A percentile compares a stretch with the other conserved stretches of the same genome.
Evolutionary conservation across 75 land plant species (phyloP).

Genomic region (Adiantum capillusveneris): DNA sequence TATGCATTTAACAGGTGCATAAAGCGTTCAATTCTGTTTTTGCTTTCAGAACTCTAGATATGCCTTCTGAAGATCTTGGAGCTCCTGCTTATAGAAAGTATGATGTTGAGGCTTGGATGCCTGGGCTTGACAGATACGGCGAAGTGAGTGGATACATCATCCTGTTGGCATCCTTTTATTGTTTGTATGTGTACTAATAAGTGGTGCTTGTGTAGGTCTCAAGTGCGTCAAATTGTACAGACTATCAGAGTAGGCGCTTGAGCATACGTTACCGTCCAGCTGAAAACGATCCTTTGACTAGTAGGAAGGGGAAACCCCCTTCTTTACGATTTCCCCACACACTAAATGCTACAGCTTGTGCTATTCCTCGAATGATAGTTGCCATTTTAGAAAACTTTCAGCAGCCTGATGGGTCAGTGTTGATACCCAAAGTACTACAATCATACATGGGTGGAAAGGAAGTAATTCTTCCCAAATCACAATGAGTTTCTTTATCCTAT

Average conservation of each 20-base stretch:
- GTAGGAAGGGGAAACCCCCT: slow-evolving; percentile 30
- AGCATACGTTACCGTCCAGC: slow-evolving; percentile 83
- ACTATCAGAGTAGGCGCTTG: slow-evolving; percentile 90
- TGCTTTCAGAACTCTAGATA: slow-evolving; percentile 74
- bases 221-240: slow-evolving; percentile 96
- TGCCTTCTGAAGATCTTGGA: slow-evolving; percentile 90
- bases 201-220: slow-evolving; percentile 50
- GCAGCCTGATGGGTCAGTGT: slow-evolving; percentile 82
- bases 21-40: no score
- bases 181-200: background rate
- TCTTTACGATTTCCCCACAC: slow-evolving; percentile 83
- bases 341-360: slow-evolving; percentile 95
- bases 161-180: no score
- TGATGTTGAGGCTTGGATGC: slow-evolving; percentile 99
- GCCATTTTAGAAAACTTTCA: slow-evolving; percentile 92
- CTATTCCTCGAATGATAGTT: slow-evolving; percentile 89
- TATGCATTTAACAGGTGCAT: no score
- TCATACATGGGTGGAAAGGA: slow-evolving; percentile 79
- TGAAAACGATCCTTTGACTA: slow-evolving; percentile 8
- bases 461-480: slow-evolving; percentile 40
- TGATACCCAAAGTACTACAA: slow-evolving; percentile 68
- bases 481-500: no score
- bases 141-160: slow-evolving; percentile 48
- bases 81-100: slow-evolving; percentile 96
- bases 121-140: slow-evolving; percentile 92